Evolutionary conservation across 768 basidiomycete genomes (phyloP), one percentile per base, ranked within the genome.

Genomic region (Xerocomellus dryophilus): DNA sequence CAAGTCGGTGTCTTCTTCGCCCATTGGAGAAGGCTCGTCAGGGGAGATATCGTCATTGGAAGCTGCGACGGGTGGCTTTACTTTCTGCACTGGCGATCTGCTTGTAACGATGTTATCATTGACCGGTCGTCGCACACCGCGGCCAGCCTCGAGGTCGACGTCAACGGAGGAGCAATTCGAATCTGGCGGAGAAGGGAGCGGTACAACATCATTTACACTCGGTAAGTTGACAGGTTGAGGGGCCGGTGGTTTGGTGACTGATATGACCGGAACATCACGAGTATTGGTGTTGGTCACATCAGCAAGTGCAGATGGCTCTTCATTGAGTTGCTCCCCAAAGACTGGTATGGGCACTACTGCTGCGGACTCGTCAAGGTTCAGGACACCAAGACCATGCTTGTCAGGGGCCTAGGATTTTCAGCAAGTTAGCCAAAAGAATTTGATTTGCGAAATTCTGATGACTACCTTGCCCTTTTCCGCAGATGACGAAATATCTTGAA

Each of bases 191-290:
- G 78, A 76, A 7, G 76, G 73, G 14, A 72, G 64, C 21, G 76
- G 56, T 20, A 74, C 70, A 35, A 88, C 83, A 61, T 87, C 85
- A 35, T 74, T 77, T 23, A 76, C 74, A 17, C 82, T 87, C 1
- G 90, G 90, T 18, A 92, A 73, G 49, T 79, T 77, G 12, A 92
- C 81, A 43, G 89, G 89, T 49, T 75, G 69, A 14, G 90, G 90
- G 0, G 80, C 82, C 2, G 89, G 88, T 9, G 85, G 78, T 72
- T 84, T 89, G 31, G 85, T 84, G 52, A 88, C 71, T 20, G 84
- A 80, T 50, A 86, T 83, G 14, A 73, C 76, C 23, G 86, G 85
- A 48, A 84, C 50, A 53, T 69, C 43, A 2, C 60, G 55, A 38
- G 65, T 47, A 41, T 51, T 43, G 42, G 20, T n/a, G 50, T 64